Conservation (phyloP, 768 basidiomycete genomes). For the Termitomyces sp. region DNA sequence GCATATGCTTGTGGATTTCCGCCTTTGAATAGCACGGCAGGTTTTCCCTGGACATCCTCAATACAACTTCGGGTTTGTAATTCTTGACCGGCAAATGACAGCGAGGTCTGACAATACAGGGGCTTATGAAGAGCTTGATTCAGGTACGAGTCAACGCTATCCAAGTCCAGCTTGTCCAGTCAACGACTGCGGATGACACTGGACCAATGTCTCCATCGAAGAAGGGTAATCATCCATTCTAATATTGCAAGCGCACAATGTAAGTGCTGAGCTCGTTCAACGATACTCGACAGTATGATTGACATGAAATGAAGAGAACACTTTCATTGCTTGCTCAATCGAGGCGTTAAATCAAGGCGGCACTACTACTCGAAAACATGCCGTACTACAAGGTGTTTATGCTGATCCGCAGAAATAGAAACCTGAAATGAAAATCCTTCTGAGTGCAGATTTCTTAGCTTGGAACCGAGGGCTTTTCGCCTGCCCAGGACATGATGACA, state of each 20-base stretch:
- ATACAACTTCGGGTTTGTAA: background rate
- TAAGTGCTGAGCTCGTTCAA: background rate
- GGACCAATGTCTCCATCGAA: background rate
- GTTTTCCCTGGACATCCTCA: background rate
- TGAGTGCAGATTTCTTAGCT: background rate
- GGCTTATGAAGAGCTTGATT: background rate
- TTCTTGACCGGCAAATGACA: background rate
- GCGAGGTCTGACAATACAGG: background rate
- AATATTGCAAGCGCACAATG: background rate
- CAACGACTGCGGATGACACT: background rate
- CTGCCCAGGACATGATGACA: background rate
- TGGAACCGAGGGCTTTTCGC: background rate
- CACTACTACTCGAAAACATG: background rate
- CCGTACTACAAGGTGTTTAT: background rate
- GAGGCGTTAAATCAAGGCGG: background rate
- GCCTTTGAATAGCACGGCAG: background rate
- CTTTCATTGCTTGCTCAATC: background rate
- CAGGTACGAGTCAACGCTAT: background rate
- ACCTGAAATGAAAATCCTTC: background rate
- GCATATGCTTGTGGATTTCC: background rate
- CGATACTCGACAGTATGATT: background rate
- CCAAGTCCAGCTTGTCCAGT: background rate
- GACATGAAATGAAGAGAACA: background rate
- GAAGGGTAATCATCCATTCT: background rate
- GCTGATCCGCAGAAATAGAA: background rate